phyloP scores from a whole-genome alignment of 2,329 filamentous ascomycete genomes.

The Dendryphion nanum region DNA sequence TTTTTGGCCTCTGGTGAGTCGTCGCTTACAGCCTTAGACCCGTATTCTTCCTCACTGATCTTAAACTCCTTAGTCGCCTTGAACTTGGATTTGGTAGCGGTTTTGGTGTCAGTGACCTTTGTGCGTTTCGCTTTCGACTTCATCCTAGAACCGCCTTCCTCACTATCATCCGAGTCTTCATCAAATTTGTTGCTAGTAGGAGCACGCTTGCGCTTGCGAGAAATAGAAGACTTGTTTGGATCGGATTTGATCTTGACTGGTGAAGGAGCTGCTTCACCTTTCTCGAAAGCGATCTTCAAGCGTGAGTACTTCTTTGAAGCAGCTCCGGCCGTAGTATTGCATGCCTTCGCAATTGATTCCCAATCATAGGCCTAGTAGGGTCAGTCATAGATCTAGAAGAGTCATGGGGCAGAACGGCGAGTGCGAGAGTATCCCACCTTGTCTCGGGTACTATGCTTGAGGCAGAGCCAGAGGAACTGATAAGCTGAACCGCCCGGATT shows the following conservation, averaged over 20 bases:
- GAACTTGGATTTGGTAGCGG: neutral
- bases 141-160: constrained; percentile 1
- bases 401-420: neutral
- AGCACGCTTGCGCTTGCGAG: constrained; percentile 3
- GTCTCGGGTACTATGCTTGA: constrained; percentile 24
- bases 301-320: constrained; percentile 33
- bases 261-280: neutral
- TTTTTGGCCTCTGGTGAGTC: neutral
- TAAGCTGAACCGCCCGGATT: constrained; percentile 11
- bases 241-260: neutral
- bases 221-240: too few relatives aligned
- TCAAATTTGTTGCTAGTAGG: neutral
- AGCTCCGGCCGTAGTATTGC: constrained; percentile 28
- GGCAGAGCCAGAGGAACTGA: constrained; percentile 27
- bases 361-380: constrained; percentile 28
- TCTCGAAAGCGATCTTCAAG: constrained; percentile 18
- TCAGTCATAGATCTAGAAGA: constrained; percentile 7
- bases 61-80: constrained; percentile 1
- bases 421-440: constrained; percentile 15
- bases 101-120: too few relatives aligned
- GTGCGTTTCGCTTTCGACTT: too few relatives aligned
- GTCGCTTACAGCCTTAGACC: neutral
- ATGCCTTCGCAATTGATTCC: constrained; percentile 24
- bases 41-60: neutral
- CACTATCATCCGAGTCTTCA: neutral